Evolutionary conservation across 441 rosid species (phyloP).

Genomic region (Pelargonium myrrhifolium): DNA sequence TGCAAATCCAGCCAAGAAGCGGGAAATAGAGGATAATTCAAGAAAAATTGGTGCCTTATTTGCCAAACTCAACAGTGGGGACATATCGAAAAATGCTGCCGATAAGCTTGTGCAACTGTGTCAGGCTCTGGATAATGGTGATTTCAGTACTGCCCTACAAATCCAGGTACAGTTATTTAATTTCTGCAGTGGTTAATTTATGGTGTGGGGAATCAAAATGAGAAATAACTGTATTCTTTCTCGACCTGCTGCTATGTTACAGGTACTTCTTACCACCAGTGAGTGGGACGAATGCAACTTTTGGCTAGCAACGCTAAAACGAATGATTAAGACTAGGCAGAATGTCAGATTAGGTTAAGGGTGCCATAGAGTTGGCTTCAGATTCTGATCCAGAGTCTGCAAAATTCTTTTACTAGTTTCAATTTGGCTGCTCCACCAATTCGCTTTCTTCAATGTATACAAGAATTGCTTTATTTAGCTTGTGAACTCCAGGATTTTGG

Average conservation of each 20-base stretch:
- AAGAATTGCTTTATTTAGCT: conserved; percentile 2
- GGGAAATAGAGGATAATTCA: conserved; percentile 96
- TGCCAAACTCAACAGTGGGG: conserved; percentile 82
- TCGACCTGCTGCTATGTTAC: conserved; percentile 10
- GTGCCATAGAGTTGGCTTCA: background rate
- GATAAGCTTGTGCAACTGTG: conserved; percentile 86
- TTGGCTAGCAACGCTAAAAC: conserved; percentile 86
- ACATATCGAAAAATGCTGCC: conserved; percentile 84
- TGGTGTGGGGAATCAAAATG: conserved; percentile 5
- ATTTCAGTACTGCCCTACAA: conserved; percentile 70
- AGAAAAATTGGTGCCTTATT: conserved; percentile 86
- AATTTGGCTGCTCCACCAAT: no score
- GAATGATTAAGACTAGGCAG: conserved; percentile 92
- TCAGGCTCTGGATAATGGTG: conserved; percentile 77
- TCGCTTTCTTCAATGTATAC: no score
- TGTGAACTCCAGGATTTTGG: conserved; percentile 26
- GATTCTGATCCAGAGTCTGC: background rate
- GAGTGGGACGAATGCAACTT: conserved; percentile 99
- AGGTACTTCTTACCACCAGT: conserved; percentile 84
- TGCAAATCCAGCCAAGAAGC: conserved; percentile 76
- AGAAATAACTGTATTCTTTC: background rate
- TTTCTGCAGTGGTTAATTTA: conserved; percentile 6
- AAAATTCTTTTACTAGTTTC: no score
- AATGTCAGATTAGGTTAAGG: conserved; percentile 40
- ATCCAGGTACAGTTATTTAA: conserved; percentile 57